Evolutionary conservation across 257 asterid species (phyloP).

Genomic region (Cinchona pubescens): DNA sequence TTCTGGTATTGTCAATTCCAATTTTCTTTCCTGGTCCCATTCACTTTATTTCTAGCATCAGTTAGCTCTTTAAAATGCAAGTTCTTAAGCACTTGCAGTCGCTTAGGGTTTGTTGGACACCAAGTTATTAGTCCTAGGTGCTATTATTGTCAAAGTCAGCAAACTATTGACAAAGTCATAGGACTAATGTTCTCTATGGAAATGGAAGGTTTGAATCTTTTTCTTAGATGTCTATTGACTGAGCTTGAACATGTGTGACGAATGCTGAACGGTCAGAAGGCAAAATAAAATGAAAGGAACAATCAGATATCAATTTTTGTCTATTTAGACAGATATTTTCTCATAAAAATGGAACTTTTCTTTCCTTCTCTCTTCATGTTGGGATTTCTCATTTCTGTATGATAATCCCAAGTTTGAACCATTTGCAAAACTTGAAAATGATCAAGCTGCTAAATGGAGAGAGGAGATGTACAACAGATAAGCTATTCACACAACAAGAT

Average conservation of each 20-base stretch:
- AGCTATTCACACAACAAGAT: too few relatives aligned
- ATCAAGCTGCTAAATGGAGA: neutral
- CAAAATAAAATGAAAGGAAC: neutral
- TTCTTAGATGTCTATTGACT: too few relatives aligned
- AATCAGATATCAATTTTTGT: neutral
- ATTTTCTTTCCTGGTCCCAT: neutral
- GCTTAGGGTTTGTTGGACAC: neutral
- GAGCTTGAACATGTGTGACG: neutral
- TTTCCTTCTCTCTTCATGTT: neutral
- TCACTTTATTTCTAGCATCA: neutral
- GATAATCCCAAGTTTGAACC: neutral
- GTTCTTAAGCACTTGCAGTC: neutral
- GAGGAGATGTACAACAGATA: neutral
- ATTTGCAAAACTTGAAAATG: neutral
- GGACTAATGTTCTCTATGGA: neutral
- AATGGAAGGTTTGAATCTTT: neutral
- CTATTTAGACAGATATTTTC: neutral
- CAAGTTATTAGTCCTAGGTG: neutral
- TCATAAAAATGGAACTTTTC: too few relatives aligned
- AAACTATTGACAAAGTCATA: neutral
- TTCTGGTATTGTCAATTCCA: slow-evolving; percentile 48
- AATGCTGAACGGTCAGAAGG: neutral
- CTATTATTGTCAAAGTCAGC: neutral
- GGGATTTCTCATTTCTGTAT: neutral
- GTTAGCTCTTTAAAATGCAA: neutral